phyloP scores from a whole-genome alignment of 371 early-diverging fungal genomes.

The Lichtheimia ramosa region DNA sequence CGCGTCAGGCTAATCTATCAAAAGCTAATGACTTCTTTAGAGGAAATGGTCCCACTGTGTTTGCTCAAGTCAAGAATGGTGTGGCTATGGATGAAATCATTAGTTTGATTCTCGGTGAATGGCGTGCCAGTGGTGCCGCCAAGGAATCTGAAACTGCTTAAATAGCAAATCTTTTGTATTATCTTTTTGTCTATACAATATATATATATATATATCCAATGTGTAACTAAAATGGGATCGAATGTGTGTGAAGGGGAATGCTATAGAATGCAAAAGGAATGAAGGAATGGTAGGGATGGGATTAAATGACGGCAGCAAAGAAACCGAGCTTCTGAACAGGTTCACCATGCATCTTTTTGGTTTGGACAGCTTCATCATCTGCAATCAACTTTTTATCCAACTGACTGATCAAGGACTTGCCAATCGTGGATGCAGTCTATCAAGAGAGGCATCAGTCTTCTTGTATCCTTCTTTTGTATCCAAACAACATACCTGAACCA shows the following conservation, averaged over 20 bases:
- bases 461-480: background rate
- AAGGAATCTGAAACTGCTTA: constrained; percentile 12
- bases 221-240: too few relatives aligned
- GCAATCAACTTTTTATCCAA: constrained; percentile 52
- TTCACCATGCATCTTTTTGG: constrained; percentile 45
- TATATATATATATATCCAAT: too few relatives aligned
- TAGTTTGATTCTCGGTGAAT: constrained; percentile 77
- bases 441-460: background rate
- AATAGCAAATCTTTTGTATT: too few relatives aligned
- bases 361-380: constrained; percentile 47
- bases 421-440: constrained; percentile 63
- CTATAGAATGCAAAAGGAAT: background rate
- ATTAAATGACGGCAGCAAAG: constrained; percentile 56
- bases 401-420: constrained; percentile 53
- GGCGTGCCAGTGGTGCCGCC: constrained; percentile 63
- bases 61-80: constrained; percentile 89
- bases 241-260: background rate
- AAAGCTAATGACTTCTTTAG: constrained; percentile 10
- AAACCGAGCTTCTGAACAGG: constrained; percentile 61
- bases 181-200: too few relatives aligned
- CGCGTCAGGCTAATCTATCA: too few relatives aligned
- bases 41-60: constrained; percentile 76
- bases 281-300: background rate
- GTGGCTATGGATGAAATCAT: constrained; percentile 83
- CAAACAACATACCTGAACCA: constrained; percentile 59